A percentile compares a stretch with the other conserved stretches of the same genome.
Evolutionary conservation across 2,329 filamentous ascomycete species (phyloP).

Genomic region (Phoma herbarum): DNA sequence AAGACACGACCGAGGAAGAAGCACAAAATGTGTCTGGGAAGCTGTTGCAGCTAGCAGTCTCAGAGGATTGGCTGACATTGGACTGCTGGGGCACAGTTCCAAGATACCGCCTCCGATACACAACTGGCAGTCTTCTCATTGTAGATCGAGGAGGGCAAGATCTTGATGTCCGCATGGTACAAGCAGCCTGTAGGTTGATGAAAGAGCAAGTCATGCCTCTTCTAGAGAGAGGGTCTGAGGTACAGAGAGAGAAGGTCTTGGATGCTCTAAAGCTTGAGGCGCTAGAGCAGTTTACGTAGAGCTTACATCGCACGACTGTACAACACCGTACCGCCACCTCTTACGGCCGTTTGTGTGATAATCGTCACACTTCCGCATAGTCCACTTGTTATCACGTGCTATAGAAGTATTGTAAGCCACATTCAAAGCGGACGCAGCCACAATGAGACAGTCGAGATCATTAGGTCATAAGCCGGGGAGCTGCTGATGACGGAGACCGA

Average conservation of each 20-base stretch:
- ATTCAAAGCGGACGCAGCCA: no score
- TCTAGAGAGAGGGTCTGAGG: background rate
- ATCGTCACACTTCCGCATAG: no score
- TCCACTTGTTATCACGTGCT: no score
- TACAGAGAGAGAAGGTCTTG: background rate
- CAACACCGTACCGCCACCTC: no score
- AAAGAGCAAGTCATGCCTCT: background rate
- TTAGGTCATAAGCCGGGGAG: no score
- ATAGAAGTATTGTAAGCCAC: no score
- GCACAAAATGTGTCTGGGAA: background rate
- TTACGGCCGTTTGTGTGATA: no score
- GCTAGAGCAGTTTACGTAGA: no score
- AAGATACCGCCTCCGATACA: background rate
- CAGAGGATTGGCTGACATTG: background rate
- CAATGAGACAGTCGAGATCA: no score
- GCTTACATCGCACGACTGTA: no score
- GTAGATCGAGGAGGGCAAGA: background rate
- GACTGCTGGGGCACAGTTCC: background rate
- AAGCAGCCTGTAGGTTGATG: background rate
- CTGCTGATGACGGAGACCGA: no score
- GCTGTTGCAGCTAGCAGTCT: background rate
- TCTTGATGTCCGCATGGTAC: background rate
- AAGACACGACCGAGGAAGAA: background rate
- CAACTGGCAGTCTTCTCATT: background rate
- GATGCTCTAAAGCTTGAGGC: no score